Conservation (phyloP, 306 rosid species). For the Trifolium fragiferum region DNA sequence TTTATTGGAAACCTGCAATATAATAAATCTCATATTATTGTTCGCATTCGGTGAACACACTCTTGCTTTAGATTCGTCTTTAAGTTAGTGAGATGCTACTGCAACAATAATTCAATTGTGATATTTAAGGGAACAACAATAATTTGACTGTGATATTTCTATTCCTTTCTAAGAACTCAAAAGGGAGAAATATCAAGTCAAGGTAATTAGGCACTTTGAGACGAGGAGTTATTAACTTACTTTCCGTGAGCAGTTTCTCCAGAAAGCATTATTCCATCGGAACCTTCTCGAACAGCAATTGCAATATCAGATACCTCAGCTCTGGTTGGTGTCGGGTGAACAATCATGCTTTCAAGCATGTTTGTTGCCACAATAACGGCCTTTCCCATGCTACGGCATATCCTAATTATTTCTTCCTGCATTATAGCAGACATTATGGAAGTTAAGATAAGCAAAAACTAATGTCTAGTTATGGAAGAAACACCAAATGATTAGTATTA, state of each 20-base stretch:
- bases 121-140: neutral
- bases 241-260: conserved; percentile 99
- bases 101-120: neutral
- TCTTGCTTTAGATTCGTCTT: conserved; percentile 24
- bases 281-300: conserved; percentile 99
- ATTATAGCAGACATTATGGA: conserved; percentile 27
- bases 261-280: conserved; percentile 96
- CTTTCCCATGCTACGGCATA: conserved; percentile 98
- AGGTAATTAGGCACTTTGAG: conserved; percentile 21
- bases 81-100: conserved; percentile 15
- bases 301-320: conserved; percentile 99
- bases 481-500: conserved; percentile 4
- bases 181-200: neutral
- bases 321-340: conserved; percentile 98
- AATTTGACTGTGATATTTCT: neutral
- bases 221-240: conserved; percentile 59
- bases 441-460: conserved; percentile 34
- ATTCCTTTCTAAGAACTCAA: neutral
- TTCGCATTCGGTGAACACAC: neutral
- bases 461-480: conserved; percentile 12
- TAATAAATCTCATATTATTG: conserved; percentile 32
- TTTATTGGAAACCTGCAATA: conserved; percentile 82
- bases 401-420: conserved; percentile 87
- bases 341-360: conserved; percentile 99
- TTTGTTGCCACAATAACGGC: conserved; percentile 98